Base-by-base conservation (phyloP, 768 basidiomycete species). In the Suillus variegatus region DNA sequence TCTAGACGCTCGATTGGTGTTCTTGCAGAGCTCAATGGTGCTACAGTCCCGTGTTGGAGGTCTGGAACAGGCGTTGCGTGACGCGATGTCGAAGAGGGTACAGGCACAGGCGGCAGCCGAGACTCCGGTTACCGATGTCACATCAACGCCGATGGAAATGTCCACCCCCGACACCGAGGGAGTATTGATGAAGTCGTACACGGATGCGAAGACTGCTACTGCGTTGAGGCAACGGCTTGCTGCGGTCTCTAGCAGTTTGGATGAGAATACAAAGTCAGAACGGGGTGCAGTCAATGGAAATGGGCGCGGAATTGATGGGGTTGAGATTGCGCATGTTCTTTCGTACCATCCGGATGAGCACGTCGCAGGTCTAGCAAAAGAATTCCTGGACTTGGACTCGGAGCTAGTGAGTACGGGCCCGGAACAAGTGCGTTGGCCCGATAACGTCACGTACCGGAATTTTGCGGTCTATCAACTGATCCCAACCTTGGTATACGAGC, bases 401-500 rank as follows among this genome's bases (percentile, higher is more conserved):
- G 95, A 96, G 73, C 81, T 99, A 22, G 86, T 85, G 22, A 90
- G 90, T 63, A 80, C 82, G 36, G 95, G 96, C 4, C 85, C 88
- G 9, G 75, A 82, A 57, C 79, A 81, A 61, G 83, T 95, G 46
- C 84, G 82, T 20, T 99, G 93, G 87, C 96, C 96, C 0, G 82
- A 88, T 56, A 98, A 95, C 74, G 84, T 99, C 66, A 90, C 89
- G 0, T 84, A 87, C 73, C 85, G 82, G 71, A 91, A 94, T 76
- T 99, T 95, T 73, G 85, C 85, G 36, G 85, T 90, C 46, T 99
- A 96, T 77, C 87, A 93, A 78, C 79, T 96, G 46, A 88, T 93
- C 55, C 97, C 97, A 16, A 94, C 94, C 0, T 83, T 99, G 51
- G 95, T 98, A 8, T 99, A 99, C 73, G 95, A 99, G 75, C 82